Evolutionary conservation across 2,329 filamentous ascomycete species (phyloP).

Genomic region (Daldinia eschscholtzii): DNA sequence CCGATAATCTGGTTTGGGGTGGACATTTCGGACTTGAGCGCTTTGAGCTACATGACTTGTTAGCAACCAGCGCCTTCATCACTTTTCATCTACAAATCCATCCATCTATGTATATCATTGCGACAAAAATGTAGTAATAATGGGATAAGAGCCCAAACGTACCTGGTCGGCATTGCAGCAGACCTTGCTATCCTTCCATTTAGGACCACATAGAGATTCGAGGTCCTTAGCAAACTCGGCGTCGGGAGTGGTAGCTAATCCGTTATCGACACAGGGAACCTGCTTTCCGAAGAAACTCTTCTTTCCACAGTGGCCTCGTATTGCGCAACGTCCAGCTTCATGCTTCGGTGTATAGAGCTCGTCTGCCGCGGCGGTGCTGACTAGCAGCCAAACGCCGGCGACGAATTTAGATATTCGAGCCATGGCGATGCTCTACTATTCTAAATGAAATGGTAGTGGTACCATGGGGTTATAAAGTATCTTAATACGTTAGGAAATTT

Average conservation of each 20-base stretch:
- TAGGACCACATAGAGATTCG: constrained; percentile 84
- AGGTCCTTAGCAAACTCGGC: constrained; percentile 80
- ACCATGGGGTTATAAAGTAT: constrained; percentile 38
- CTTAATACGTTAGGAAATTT: constrained; percentile 11
- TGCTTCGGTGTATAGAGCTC: constrained; percentile 71
- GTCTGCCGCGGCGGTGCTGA: constrained; percentile 49
- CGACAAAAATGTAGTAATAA: constrained; percentile 7
- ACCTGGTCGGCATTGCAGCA: constrained; percentile 89
- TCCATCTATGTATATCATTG: background rate
- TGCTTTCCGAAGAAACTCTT: constrained; percentile 90
- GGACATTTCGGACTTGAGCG: constrained; percentile 85
- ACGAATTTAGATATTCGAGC: constrained; percentile 54
- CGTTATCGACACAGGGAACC: constrained; percentile 94
- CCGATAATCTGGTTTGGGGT: constrained; percentile 90
- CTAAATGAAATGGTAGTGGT: constrained; percentile 26
- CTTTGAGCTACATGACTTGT: constrained; percentile 71
- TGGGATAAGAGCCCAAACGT: constrained; percentile 39
- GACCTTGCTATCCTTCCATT: constrained; percentile 86
- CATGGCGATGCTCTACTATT: constrained; percentile 52
- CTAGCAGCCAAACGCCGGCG: constrained; percentile 53
- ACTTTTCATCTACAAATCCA: background rate
- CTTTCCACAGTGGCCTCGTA: constrained; percentile 91
- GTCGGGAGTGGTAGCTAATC: constrained; percentile 79
- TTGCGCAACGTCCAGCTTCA: constrained; percentile 88
- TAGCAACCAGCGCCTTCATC: constrained; percentile 26